Percentiles rank a stretch among this genome's conserved stretches.
Conservation (phyloP, 768 basidiomycete genomes). For the Myochromella boudieri region DNA sequence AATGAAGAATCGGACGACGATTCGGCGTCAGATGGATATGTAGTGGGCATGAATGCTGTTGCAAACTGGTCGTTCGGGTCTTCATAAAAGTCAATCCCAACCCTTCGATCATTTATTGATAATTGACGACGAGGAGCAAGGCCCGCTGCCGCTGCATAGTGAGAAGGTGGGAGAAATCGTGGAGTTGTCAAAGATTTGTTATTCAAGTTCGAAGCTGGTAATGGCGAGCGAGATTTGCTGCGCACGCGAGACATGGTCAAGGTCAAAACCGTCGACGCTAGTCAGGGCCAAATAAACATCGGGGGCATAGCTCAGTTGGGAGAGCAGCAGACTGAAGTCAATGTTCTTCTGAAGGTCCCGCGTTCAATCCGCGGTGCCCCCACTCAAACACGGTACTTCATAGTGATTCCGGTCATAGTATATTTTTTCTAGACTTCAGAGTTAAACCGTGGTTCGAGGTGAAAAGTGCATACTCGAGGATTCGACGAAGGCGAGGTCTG, state of each 20-base stretch:
- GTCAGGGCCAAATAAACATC: not conserved
- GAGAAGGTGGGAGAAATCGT: conserved; percentile 52
- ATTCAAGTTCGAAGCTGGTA: conserved; percentile 22
- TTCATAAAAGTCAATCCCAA: not conserved
- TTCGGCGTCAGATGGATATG: conserved; percentile 22
- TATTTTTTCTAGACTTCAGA: too few relatives aligned
- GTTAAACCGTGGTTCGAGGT: too few relatives aligned
- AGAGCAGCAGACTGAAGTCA: not conserved
- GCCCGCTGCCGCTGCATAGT: conserved; percentile 56
- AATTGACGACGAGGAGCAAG: conserved; percentile 12
- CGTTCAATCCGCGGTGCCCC: conserved; percentile 1
- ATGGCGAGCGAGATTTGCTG: conserved; percentile 42
- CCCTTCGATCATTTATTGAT: not conserved
- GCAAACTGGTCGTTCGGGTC: conserved; percentile 10
- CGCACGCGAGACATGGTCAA: conserved; percentile 27
- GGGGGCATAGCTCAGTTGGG: conserved; percentile 1
- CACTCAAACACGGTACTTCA: too few relatives aligned
- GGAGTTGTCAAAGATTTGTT: conserved; percentile 23
- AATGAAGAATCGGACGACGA: conserved; percentile 30
- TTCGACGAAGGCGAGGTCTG: not conserved
- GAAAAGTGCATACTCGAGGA: too few relatives aligned
- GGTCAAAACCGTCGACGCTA: not conserved
- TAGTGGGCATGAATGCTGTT: conserved; percentile 19
- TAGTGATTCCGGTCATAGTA: too few relatives aligned
- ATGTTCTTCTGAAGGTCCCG: not conserved